phyloP scores from a whole-genome alignment of 2,329 filamentous ascomycete species.

The Ophiocordyceps sinensis region DNA sequence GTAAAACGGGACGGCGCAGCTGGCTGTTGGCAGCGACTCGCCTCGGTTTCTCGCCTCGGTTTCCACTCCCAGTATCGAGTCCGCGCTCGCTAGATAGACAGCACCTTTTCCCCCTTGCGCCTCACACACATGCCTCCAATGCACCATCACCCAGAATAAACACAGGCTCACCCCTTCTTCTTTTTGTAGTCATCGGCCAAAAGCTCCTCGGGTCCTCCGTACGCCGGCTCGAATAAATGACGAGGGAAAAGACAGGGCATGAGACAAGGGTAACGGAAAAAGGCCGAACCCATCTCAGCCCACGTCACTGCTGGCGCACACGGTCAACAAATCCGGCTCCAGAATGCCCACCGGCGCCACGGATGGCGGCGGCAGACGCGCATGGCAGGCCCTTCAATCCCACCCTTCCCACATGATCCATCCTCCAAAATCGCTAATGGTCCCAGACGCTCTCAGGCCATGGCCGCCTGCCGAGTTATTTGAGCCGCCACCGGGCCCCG shows the following conservation, averaged over 20 bases:
- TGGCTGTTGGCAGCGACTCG: background rate
- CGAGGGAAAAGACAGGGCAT: background rate
- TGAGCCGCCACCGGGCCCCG: background rate
- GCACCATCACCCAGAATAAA: background rate
- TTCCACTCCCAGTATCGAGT: too few relatives aligned
- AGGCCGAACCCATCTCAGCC: background rate
- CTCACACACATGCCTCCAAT: background rate
- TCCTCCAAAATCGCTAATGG: slow-evolving; percentile 12
- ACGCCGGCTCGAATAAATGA: background rate
- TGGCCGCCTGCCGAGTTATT: background rate
- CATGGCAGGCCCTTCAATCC: slow-evolving; percentile 11
- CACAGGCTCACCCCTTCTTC: background rate
- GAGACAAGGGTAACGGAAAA: too few relatives aligned
- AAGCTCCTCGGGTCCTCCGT: background rate
- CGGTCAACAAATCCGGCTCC: background rate
- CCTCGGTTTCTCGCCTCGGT: too few relatives aligned
- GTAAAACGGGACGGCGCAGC: too few relatives aligned
- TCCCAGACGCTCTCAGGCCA: slow-evolving; percentile 10
- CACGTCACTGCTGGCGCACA: background rate
- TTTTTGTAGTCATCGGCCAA: background rate
- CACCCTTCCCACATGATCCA: slow-evolving; percentile 27
- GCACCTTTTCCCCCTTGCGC: background rate
- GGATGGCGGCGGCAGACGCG: background rate
- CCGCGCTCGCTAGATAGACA: background rate
- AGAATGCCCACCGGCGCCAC: background rate